Conservation (phyloP, 176 grass and related monocot species). For the Pharus latifolius region DNA sequence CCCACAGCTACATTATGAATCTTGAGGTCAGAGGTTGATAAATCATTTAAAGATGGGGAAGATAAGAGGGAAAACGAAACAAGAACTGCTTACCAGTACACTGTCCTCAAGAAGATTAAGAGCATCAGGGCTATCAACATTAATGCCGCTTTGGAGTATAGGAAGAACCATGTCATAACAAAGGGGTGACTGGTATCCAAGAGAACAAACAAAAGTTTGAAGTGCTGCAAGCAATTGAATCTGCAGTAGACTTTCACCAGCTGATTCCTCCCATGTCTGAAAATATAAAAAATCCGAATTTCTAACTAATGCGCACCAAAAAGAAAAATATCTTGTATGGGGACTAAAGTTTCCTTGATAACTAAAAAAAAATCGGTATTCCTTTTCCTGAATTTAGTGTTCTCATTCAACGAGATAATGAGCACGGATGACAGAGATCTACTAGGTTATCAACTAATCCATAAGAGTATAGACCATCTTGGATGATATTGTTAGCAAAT, state of each 20-base stretch:
- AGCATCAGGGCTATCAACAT: constrained; percentile 84
- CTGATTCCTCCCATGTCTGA: constrained; percentile 89
- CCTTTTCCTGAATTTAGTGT: no score
- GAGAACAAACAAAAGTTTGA: constrained; percentile 75
- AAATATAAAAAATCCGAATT: constrained; percentile 8
- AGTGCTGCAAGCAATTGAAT: constrained; percentile 86
- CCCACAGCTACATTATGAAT: constrained; percentile 67
- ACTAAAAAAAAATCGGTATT: no score
- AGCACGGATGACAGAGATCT: no score
- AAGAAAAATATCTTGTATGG: constrained; percentile 19
- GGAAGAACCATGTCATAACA: constrained; percentile 90
- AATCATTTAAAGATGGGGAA: no score
- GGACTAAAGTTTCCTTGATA: no score
- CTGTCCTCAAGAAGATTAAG: constrained; percentile 99
- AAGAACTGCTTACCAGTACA: constrained; percentile 61
- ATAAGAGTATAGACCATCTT: not conserved
- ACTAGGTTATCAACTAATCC: not conserved
- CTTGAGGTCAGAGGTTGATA: constrained; percentile 6
- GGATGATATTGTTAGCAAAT: not conserved
- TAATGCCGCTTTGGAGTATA: constrained; percentile 74
- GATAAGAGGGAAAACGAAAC: no score
- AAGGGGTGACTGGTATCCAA: constrained; percentile 72
- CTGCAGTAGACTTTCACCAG: constrained; percentile 89
- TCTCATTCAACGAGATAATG: no score
- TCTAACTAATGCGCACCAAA: constrained; percentile 13